phyloP scores from a whole-genome alignment of 306 rosid species.

The Gillenia trifoliata region DNA sequence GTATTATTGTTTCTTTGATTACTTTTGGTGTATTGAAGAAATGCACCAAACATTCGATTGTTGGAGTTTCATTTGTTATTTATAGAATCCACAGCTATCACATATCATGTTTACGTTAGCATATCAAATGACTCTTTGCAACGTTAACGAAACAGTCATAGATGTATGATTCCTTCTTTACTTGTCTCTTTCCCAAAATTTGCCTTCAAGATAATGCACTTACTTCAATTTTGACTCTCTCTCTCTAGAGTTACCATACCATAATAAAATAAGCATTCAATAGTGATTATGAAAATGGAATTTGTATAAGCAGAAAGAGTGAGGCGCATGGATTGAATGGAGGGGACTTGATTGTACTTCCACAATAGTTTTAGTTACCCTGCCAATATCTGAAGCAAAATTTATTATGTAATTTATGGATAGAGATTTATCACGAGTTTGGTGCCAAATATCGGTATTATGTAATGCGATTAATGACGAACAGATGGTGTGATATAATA shows the following conservation, averaged over 20 bases:
- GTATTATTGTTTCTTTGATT: too few species aligned
- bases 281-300: neutral
- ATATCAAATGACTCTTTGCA: neutral
- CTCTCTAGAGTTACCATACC: neutral
- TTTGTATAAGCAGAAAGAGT: too few species aligned
- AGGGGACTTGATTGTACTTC: conserved; percentile 5
- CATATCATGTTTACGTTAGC: neutral
- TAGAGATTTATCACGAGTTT: too few species aligned
- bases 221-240: neutral
- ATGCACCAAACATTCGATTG: neutral
- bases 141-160: neutral
- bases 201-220: neutral
- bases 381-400: neutral
- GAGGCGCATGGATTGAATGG: neutral
- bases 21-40: neutral
- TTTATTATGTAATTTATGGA: neutral
- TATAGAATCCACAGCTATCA: neutral
- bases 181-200: neutral
- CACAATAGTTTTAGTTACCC: neutral
- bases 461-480: too few species aligned
- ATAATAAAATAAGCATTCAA: too few species aligned
- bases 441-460: too few species aligned
- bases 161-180: neutral
- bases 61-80: neutral
- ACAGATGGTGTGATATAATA: too few species aligned